A percentile compares a stretch with the other conserved stretches of the same genome.
These are phyloP conservation scores for Heterotrichella gracilis DNA, from an alignment of 352 stramenopile genomes.

Conservation along the genomic window DNA sequence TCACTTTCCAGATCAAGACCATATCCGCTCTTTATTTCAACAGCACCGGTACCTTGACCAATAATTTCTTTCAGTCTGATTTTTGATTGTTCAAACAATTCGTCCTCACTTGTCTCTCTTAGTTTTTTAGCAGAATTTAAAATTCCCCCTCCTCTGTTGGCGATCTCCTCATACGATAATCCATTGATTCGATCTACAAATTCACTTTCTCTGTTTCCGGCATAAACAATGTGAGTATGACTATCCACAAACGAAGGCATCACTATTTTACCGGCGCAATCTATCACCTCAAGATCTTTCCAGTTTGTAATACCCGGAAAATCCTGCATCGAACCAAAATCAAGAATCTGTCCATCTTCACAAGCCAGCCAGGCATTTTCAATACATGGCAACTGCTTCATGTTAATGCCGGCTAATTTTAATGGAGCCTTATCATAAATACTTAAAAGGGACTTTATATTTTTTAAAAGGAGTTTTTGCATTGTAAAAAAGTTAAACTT, in stretches of 20 bases:
- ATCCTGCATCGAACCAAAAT: background rate
- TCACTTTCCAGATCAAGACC: conserved; percentile 15
- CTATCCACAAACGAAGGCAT: background rate
- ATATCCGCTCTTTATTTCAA: conserved; percentile 20
- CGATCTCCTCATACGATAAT: conserved; percentile 17
- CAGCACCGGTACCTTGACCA: conserved; percentile 15
- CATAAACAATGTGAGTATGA: background rate
- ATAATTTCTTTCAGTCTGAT: conserved; percentile 14
- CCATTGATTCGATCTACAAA: background rate
- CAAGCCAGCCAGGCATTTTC: background rate
- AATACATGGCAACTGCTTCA: background rate
- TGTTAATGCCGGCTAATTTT: background rate
- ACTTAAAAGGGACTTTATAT: background rate
- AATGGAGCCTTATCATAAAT: background rate
- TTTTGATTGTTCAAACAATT: conserved; percentile 16
- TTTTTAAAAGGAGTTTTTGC: conserved; percentile 6
- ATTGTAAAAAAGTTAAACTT: too few species aligned
- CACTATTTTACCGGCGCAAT: background rate
- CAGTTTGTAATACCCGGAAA: background rate
- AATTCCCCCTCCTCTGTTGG: conserved; percentile 18
- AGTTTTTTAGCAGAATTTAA: conserved; percentile 16
- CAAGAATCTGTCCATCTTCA: background rate
- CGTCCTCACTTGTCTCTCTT: conserved; percentile 13
- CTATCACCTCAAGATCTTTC: background rate
- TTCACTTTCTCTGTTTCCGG: background rate